Evolutionary conservation across 257 asterid species (phyloP).

Genomic region (Petunia axillaris): DNA sequence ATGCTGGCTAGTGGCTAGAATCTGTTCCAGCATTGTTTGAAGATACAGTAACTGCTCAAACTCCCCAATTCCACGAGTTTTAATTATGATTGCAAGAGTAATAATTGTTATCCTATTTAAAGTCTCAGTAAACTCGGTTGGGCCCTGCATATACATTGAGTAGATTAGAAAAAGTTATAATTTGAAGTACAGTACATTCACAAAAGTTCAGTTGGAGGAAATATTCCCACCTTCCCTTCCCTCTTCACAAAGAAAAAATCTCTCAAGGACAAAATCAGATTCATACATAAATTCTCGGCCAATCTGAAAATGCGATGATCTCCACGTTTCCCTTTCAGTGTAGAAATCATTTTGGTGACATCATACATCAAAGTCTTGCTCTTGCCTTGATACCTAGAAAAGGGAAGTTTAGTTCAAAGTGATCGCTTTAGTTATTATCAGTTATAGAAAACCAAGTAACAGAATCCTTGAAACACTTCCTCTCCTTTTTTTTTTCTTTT

Average conservation of each 20-base stretch:
- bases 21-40: constrained; percentile 93
- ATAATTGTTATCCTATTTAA: constrained; percentile 81
- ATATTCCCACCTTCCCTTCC: constrained; percentile 81
- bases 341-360: constrained; percentile 81
- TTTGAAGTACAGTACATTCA: constrained; percentile 32
- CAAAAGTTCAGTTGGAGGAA: constrained; percentile 30
- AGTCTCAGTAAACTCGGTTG: constrained; percentile 97
- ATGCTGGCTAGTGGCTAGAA: constrained; percentile 92
- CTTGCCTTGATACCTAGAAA: constrained; percentile 93
- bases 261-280: constrained; percentile 86
- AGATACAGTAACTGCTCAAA: constrained; percentile 86
- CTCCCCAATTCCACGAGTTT: constrained; percentile 96
- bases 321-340: constrained; percentile 91
- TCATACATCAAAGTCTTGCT: constrained; percentile 90
- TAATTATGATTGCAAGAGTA: constrained; percentile 84
- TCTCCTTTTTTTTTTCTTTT: too few relatives aligned
- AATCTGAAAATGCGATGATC: constrained; percentile 95
- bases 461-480: not conserved
- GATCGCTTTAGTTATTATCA: not conserved
- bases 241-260: constrained; percentile 90
- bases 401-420: not conserved
- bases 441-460: constrained; percentile 8
- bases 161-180: constrained; percentile 35
- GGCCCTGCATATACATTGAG: constrained; percentile 66
- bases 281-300: constrained; percentile 93